Base-by-base conservation (phyloP, 768 basidiomycete species). In the Amanita exitialis region DNA sequence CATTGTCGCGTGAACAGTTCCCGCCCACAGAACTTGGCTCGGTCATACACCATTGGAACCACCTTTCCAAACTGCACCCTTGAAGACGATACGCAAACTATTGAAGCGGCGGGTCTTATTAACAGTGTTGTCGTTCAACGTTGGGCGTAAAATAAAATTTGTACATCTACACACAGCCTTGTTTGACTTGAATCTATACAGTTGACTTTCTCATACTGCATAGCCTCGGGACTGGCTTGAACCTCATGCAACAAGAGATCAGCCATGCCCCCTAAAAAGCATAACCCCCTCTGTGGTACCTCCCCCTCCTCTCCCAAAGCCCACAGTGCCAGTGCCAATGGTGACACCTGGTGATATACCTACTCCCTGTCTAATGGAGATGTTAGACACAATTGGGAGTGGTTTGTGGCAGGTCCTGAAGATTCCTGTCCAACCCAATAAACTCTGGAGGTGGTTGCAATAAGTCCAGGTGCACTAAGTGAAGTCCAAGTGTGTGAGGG, bases 101-200 rank as follows among this genome's bases (percentile, higher is more conserved):
- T 96, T 52, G 72, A 85, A 58, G 73, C 69, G 12, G 90, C 89
- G 1, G 79, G 82, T 0, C 64, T 95, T 58, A 72, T 75, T 21
- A 92, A 91, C 58, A 87, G 84, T 49, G 91, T 96, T 15, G 73
- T 96, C 4, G 83, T 93, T 12, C 90, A 94, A 67, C 71, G 86
- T 46, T 89, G 84, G 86, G 71, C 62, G 34, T 83, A 61, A 56
- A 49, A 28, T 30, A 18, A 37, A 9, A 20, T n/a, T 2, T 39
- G 20, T 37, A 38, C 16, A 37, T 34, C 21, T 38, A 49, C 15
- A 2, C 18, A 27, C 28, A 30, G 4, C 6, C 4, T 39, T 35
- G 28, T 42, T 50, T 30, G 25, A 18, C 30, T 32, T 32, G 13
- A 32, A 32, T 32, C n/a, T 18, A 20, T 39, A 39, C 36, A 37